Percentiles rank a stretch among this genome's conserved stretches.
These are phyloP conservation scores for Dryas drummondii DNA, from an alignment of 306 rosid genomes.

Conservation along the genomic window DNA sequence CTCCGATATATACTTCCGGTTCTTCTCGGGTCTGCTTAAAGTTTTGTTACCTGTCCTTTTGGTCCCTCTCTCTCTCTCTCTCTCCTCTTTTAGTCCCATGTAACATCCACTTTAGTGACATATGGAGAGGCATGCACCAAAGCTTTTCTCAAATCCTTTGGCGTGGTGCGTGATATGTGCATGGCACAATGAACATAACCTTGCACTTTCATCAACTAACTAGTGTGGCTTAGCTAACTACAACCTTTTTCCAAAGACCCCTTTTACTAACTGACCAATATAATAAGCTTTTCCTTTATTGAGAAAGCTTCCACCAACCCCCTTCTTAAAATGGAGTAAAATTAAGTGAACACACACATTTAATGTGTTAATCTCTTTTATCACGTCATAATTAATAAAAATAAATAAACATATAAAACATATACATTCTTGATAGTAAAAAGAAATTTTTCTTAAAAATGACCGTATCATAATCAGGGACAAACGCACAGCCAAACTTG, in stretches of 20 bases:
- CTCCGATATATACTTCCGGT: no score
- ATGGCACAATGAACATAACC: conserved; percentile 4
- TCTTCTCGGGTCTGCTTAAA: neutral
- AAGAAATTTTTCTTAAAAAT: no score
- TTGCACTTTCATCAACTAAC: neutral
- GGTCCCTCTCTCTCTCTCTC: neutral
- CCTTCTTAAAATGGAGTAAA: no score
- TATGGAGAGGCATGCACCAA: conserved; percentile 9
- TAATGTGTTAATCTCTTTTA: no score
- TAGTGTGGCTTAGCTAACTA: neutral
- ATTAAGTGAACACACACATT: no score
- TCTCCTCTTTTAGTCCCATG: neutral
- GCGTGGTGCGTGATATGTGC: neutral
- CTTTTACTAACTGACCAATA: neutral
- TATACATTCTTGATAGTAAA: no score
- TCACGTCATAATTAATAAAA: no score
- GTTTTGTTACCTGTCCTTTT: neutral
- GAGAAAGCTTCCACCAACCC: no score
- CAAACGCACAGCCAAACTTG: no score
- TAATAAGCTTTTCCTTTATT: no score
- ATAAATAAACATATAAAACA: no score
- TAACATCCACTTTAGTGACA: neutral
- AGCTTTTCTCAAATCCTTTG: neutral
- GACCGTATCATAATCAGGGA: no score
- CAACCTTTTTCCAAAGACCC: neutral